A percentile compares a stretch with the other conserved stretches of the same genome.
Evolutionary conservation across 2,329 filamentous ascomycete species (phyloP).

Genomic region (Cryphonectria parasitica): DNA sequence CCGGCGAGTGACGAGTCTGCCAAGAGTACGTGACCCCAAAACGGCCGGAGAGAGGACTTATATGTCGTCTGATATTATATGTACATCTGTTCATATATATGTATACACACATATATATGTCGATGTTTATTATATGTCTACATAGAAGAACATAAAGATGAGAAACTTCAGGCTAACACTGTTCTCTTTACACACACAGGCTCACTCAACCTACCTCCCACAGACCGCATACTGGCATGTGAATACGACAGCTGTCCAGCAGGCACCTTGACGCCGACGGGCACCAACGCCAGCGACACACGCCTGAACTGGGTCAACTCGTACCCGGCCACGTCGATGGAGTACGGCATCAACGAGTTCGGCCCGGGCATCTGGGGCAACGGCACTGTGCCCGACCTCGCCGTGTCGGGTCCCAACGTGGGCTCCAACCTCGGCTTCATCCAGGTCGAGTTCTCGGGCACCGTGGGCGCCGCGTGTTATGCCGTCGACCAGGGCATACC

Average conservation of each 20-base stretch:
- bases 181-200: conserved; percentile 44
- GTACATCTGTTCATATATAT: background rate
- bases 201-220: conserved; percentile 54
- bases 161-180: background rate
- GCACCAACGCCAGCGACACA: conserved; percentile 58
- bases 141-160: background rate
- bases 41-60: too few species aligned
- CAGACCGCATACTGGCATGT: conserved; percentile 54
- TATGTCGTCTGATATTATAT: too few species aligned
- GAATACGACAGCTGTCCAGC: conserved; percentile 65
- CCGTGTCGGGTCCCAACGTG: conserved; percentile 67
- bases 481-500: conserved; percentile 63
- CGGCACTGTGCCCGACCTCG: conserved; percentile 60
- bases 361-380: conserved; percentile 56
- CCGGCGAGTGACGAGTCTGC: conserved; percentile 71
- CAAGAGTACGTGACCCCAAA: conserved; percentile 47
- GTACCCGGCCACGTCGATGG: conserved; percentile 67
- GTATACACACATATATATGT: too few species aligned
- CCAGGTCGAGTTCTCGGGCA: conserved; percentile 64
- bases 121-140: too few species aligned
- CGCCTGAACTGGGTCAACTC: conserved; percentile 75
- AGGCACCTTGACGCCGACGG: conserved; percentile 55
- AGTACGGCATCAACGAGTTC: conserved; percentile 63
- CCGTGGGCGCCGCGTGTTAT: conserved; percentile 66
- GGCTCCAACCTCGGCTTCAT: conserved; percentile 59